Percentiles rank a stretch among this genome's conserved stretches.
phyloP scores from a whole-genome alignment of 2,329 filamentous ascomycete genomes.

The Orbilia oligospora region DNA sequence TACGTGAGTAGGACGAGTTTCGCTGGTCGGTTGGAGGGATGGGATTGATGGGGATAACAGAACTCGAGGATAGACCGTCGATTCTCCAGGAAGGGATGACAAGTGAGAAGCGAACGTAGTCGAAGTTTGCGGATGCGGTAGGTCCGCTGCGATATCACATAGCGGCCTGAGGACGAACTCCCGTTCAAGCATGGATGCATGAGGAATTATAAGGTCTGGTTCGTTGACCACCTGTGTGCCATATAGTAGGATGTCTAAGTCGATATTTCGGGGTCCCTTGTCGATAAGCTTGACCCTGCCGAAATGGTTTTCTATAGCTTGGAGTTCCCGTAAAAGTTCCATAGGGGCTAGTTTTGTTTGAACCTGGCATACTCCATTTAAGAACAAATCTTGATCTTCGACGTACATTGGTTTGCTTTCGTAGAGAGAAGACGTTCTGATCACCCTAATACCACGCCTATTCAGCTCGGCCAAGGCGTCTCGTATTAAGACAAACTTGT shows the following conservation, averaged over 20 bases:
- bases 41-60: slow-evolving; percentile 71
- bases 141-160: slow-evolving; percentile 72
- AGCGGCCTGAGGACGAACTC: slow-evolving; percentile 94
- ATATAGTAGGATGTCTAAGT: slow-evolving; percentile 92
- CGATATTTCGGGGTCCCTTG: slow-evolving; percentile 94
- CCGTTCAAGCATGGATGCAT: slow-evolving; percentile 86
- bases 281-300: slow-evolving; percentile 88
- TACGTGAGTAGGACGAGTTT: slow-evolving; percentile 76
- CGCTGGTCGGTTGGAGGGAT: slow-evolving; percentile 73
- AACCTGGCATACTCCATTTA: slow-evolving; percentile 93
- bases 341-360: slow-evolving; percentile 83
- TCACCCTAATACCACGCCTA: slow-evolving; percentile 78
- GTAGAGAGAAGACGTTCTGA: slow-evolving; percentile 88
- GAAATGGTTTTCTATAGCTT: slow-evolving; percentile 80
- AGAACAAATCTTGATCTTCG: slow-evolving; percentile 85
- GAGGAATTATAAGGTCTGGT: slow-evolving; percentile 84
- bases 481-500: slow-evolving; percentile 88
- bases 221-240: slow-evolving; percentile 74
- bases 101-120: slow-evolving; percentile 63
- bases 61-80: slow-evolving; percentile 70
- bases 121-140: slow-evolving; percentile 63
- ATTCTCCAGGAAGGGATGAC: slow-evolving; percentile 58
- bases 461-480: slow-evolving; percentile 84
- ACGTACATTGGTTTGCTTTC: slow-evolving; percentile 99
- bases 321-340: slow-evolving; percentile 82